Evolutionary conservation across 345 rosid species (phyloP).

Genomic region (Brassica juncea): DNA sequence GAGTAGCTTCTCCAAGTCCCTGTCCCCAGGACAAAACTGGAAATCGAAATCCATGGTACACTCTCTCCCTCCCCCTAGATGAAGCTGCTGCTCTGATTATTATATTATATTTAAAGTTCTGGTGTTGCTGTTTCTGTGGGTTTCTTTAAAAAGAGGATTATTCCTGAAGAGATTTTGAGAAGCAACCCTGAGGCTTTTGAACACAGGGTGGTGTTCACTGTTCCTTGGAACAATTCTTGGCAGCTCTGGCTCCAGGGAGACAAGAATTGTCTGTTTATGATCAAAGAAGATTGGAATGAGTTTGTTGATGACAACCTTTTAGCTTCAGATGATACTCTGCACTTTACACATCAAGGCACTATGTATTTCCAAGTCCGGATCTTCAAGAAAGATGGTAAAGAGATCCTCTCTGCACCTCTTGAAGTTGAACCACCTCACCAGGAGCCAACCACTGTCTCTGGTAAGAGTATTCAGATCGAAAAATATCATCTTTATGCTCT

Average conservation of each 20-base stretch:
- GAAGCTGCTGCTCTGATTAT: no score
- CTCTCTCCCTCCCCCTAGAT: no score
- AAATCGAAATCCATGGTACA: conserved; percentile 31
- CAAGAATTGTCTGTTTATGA: conserved; percentile 16
- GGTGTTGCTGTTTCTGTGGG: not conserved
- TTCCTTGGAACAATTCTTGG: conserved; percentile 34
- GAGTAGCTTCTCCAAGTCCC: conserved; percentile 31
- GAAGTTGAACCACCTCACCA: conserved; percentile 10
- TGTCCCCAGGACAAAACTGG: conserved; percentile 14
- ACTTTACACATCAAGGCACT: conserved; percentile 8
- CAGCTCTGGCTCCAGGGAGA: conserved; percentile 25
- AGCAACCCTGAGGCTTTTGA: not conserved
- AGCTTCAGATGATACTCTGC: not conserved
- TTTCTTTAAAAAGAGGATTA: conserved; percentile 18
- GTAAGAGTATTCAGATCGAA: conserved; percentile 17
- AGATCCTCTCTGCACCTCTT: conserved; percentile 5
- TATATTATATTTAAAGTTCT: no score
- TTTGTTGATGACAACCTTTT: conserved; percentile 30
- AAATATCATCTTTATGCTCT: not conserved
- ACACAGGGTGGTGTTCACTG: conserved; percentile 29
- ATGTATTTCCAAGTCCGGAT: conserved; percentile 12
- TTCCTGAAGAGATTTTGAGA: conserved; percentile 25
- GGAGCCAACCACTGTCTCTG: conserved; percentile 11
- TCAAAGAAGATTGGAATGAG: conserved; percentile 35
- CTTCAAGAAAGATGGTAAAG: conserved; percentile 9